These are phyloP conservation scores for Solanum hybrid DNA, from an alignment of 305 asterid genomes.

Conservation along the genomic window DNA sequence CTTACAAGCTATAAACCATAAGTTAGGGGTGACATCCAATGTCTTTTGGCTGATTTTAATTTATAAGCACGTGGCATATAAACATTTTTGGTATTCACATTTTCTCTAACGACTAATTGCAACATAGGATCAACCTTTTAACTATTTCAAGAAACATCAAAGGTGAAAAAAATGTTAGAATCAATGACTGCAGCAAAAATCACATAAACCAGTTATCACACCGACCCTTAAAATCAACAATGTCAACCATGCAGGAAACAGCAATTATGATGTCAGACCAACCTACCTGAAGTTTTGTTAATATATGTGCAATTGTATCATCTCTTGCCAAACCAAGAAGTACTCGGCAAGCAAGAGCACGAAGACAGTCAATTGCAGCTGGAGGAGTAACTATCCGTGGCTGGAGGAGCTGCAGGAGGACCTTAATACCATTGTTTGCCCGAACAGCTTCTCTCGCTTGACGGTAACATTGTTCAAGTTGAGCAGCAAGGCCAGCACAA, in stretches of 20 bases:
- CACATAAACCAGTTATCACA: not conserved
- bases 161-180: not conserved
- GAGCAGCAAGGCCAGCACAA: constrained; percentile 98
- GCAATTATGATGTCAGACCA: not conserved
- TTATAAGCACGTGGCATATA: not conserved
- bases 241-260: constrained; percentile 3
- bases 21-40: not conserved
- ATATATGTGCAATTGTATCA: constrained; percentile 89
- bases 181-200: not conserved
- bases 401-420: constrained; percentile 97
- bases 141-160: not conserved
- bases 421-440: constrained; percentile 91
- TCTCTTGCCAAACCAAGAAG: constrained; percentile 99
- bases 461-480: constrained; percentile 87
- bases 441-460: constrained; percentile 99
- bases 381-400: constrained; percentile 90
- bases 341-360: constrained; percentile 99
- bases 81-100: not conserved
- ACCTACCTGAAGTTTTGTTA: constrained; percentile 91
- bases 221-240: not conserved
- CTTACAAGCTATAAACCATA: not conserved
- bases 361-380: constrained; percentile 91
- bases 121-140: not conserved
- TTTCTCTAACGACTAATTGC: not conserved
- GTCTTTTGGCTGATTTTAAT: not conserved